Evolutionary conservation across 805 yeast species (phyloP).

Genomic region (Nakazawaea peltata): DNA sequence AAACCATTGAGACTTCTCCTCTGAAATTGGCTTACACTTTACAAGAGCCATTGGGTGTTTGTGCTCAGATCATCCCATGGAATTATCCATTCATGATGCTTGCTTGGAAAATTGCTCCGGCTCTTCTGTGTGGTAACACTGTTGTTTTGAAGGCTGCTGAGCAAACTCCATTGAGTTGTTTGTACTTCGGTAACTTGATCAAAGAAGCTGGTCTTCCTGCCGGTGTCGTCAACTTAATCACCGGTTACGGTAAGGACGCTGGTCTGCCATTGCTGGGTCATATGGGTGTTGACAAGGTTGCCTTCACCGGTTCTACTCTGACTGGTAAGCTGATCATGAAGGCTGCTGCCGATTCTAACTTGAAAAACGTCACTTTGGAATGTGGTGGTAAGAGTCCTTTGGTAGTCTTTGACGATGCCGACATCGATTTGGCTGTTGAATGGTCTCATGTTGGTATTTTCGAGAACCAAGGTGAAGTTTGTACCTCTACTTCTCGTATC

Average conservation of each 20-base stretch:
- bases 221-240: constrained; percentile 39
- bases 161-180: constrained; percentile 39
- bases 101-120: constrained; percentile 40
- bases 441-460: constrained; percentile 46
- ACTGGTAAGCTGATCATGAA: constrained; percentile 36
- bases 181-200: constrained; percentile 33
- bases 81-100: constrained; percentile 44
- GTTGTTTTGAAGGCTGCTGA: constrained; percentile 41
- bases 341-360: constrained; percentile 30
- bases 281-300: constrained; percentile 38
- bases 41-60: constrained; percentile 46
- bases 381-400: constrained; percentile 48
- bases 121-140: constrained; percentile 40
- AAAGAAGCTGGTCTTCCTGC: constrained; percentile 40
- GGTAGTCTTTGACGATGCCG: constrained; percentile 38
- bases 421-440: constrained; percentile 35
- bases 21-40: constrained; percentile 45
- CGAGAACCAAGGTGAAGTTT: constrained; percentile 56
- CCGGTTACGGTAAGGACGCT: constrained; percentile 35
- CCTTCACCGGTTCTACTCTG: constrained; percentile 48
- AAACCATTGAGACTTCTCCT: constrained; percentile 44
- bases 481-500: constrained; percentile 56
- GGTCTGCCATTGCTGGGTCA: constrained; percentile 40
- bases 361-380: constrained; percentile 41
- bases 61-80: constrained; percentile 46